A percentile compares a stretch with the other conserved stretches of the same genome.
Evolutionary conservation across 768 basidiomycete genomes (phyloP).

Genomic region (Hygrophoropsis aurantiaca): DNA sequence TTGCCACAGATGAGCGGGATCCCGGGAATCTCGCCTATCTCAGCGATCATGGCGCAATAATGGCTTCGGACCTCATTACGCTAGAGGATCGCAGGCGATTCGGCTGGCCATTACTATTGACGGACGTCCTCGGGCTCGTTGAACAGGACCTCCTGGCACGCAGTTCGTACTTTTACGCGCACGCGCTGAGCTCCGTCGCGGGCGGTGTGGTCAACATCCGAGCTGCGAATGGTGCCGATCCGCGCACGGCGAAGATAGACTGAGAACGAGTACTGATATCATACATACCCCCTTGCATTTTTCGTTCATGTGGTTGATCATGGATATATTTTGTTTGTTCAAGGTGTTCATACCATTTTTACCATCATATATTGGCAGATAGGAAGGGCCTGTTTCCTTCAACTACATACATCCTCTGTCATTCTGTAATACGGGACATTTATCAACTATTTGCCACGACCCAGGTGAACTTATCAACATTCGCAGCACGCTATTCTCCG

Average conservation of each 20-base stretch:
- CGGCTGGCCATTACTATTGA: conserved; percentile 43
- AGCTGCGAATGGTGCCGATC: conserved; percentile 38
- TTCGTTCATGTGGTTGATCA: too few species aligned
- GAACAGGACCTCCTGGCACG: conserved; percentile 43
- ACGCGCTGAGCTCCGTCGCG: conserved; percentile 40
- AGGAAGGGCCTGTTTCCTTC: too few species aligned
- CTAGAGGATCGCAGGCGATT: conserved; percentile 40
- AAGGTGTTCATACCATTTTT: too few species aligned
- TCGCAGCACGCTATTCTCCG: too few species aligned
- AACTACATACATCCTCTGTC: too few species aligned
- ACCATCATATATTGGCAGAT: too few species aligned
- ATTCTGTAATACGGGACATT: too few species aligned
- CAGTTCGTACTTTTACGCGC: conserved; percentile 41
- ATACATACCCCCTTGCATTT: too few species aligned
- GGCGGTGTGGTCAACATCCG: conserved; percentile 44
- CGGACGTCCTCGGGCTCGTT: conserved; percentile 42
- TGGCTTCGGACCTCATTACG: conserved; percentile 42
- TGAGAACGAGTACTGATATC: conserved; percentile 19
- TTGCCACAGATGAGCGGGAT: conserved; percentile 44
- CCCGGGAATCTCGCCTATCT: conserved; percentile 34
- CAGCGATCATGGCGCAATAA: conserved; percentile 33
- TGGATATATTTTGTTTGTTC: too few species aligned
- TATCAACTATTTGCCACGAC: too few species aligned
- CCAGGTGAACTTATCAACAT: too few species aligned
- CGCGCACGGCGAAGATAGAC: conserved; percentile 37